A percentile compares a stretch with the other conserved stretches of the same genome.
phyloP scores from a whole-genome alignment of 371 early-diverging fungal species.

The Rhizopus delemar region DNA sequence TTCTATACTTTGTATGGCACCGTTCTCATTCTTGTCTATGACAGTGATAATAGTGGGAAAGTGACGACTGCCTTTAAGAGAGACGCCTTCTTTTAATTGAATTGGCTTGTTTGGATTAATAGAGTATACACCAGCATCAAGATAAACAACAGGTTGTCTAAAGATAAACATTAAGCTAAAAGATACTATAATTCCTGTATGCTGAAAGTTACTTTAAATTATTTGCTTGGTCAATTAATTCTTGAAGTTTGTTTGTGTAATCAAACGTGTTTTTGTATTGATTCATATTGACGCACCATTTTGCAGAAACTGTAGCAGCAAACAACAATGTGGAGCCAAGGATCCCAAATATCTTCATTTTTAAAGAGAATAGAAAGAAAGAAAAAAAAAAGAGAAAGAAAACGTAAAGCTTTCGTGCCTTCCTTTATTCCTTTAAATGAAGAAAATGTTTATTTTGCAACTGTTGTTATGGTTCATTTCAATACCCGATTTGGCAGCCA shows the following conservation, averaged over 20 bases:
- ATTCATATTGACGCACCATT: conserved; percentile 14
- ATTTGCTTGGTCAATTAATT: conserved; percentile 36
- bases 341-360: conserved; percentile 15
- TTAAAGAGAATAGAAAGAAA: conserved; percentile 1
- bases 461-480: background rate
- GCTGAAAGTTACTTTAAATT: conserved; percentile 15
- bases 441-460: background rate
- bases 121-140: conserved; percentile 28
- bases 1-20: conserved; percentile 19
- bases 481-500: background rate
- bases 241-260: conserved; percentile 26
- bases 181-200: background rate
- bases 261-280: conserved; percentile 5
- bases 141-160: conserved; percentile 34
- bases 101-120: conserved; percentile 24
- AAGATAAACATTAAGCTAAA: background rate
- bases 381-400: background rate
- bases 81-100: conserved; percentile 22
- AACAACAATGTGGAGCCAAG: conserved; percentile 4
- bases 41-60: conserved; percentile 22
- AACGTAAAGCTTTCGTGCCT: background rate
- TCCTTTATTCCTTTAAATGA: background rate
- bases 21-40: conserved; percentile 9
- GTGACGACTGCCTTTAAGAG: conserved; percentile 14
- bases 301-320: conserved; percentile 4